Percentiles rank a stretch among this genome's conserved stretches.
phyloP scores from a whole-genome alignment of 2,329 filamentous ascomycete genomes.

The Epichloe brachyelytri region DNA sequence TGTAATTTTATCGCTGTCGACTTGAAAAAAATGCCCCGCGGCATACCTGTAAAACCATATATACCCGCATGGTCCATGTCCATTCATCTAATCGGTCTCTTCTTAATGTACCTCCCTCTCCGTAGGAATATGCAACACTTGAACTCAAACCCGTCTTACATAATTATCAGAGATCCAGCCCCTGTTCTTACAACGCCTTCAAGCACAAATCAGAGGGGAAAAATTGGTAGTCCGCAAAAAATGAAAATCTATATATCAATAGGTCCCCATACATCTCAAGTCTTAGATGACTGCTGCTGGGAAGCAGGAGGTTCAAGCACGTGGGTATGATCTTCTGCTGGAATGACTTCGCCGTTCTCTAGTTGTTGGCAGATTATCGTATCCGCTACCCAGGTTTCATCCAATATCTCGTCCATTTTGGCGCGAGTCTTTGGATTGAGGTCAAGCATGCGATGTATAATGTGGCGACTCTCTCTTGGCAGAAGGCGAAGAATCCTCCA shows the following conservation, averaged over 20 bases:
- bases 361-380: slow-evolving; percentile 75
- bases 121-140: not conserved
- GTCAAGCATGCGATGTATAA: slow-evolving; percentile 87
- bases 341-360: slow-evolving; percentile 54
- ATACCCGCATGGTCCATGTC: not conserved
- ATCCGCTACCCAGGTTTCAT: slow-evolving; percentile 81
- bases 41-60: not conserved
- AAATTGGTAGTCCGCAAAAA: not conserved
- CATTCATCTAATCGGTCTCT: not conserved
- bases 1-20: not conserved
- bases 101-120: not conserved
- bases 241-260: not conserved
- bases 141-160: not conserved
- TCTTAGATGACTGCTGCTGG: slow-evolving; percentile 18
- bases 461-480: slow-evolving; percentile 77
- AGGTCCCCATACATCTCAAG: not conserved
- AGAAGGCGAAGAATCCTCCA: slow-evolving; percentile 81
- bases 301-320: slow-evolving; percentile 61
- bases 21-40: not conserved
- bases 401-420: slow-evolving; percentile 71
- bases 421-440: slow-evolving; percentile 74
- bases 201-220: not conserved
- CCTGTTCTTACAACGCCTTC: not conserved
- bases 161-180: not conserved
- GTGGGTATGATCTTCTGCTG: slow-evolving; percentile 68